Evolutionary conservation across 2,329 filamentous ascomycete species (phyloP).

Genomic region (Aspergillus puulaauensis): DNA sequence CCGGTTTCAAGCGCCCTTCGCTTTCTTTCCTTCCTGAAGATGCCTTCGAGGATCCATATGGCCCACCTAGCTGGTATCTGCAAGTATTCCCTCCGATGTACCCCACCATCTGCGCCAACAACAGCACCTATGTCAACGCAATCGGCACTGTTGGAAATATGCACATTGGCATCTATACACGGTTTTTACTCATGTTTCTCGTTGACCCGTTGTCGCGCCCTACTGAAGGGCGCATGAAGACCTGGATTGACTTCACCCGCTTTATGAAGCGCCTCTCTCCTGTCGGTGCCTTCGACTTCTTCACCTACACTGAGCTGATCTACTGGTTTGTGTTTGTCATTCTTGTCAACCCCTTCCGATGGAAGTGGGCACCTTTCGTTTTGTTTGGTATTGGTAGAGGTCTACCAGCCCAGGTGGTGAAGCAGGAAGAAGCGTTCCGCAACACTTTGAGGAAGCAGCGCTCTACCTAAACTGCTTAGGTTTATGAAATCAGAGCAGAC

Average conservation of each 20-base stretch:
- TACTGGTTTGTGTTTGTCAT: slow-evolving; percentile 86
- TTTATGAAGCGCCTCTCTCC: slow-evolving; percentile 69
- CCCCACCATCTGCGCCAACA: slow-evolving; percentile 74
- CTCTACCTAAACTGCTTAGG: not conserved
- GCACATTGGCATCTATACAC: slow-evolving; percentile 87
- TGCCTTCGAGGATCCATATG: slow-evolving; percentile 71
- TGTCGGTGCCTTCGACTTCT: slow-evolving; percentile 80
- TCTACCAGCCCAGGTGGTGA: slow-evolving; percentile 66
- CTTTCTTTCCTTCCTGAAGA: slow-evolving; percentile 72
- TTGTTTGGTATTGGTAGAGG: slow-evolving; percentile 70
- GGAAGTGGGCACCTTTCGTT: slow-evolving; percentile 87
- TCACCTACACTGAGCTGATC: slow-evolving; percentile 79
- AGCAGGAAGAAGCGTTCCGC: slow-evolving; percentile 57
- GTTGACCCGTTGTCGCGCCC: slow-evolving; percentile 75
- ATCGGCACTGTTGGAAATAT: slow-evolving; percentile 84
- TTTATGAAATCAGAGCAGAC: not conserved
- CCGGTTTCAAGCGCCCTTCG: slow-evolving; percentile 73
- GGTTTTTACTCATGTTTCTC: slow-evolving; percentile 83
- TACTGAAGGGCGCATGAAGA: slow-evolving; percentile 71
- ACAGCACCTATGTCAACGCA: slow-evolving; percentile 77
- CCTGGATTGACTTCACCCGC: slow-evolving; percentile 83
- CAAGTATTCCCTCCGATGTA: slow-evolving; percentile 79
- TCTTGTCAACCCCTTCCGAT: slow-evolving; percentile 77
- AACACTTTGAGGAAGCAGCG: slow-evolving; percentile 27
- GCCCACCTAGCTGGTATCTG: slow-evolving; percentile 83